Evolutionary conservation across 352 stramenopile genomes (phyloP).

Genomic region (Globisporangium recalcitrans): DNA sequence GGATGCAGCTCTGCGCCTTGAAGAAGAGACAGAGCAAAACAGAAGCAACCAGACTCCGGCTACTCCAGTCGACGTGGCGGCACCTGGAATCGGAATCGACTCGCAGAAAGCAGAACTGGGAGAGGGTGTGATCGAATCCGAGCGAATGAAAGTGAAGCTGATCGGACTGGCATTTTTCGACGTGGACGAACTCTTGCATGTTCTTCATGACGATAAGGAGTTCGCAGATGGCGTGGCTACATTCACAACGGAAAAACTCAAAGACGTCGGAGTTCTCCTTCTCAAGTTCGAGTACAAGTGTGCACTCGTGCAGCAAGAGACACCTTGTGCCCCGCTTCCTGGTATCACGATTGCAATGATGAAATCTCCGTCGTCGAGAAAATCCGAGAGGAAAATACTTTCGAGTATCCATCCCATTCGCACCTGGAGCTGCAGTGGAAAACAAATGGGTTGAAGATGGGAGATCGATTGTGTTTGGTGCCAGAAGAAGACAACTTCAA

Average conservation of each 20-base stretch:
- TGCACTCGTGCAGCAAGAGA: conserved; percentile 25
- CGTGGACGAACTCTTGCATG: conserved; percentile 31
- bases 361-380: not conserved
- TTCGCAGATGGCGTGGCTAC: conserved; percentile 35
- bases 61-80: no score
- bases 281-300: conserved; percentile 52
- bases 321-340: conserved; percentile 6
- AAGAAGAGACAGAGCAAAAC: not conserved
- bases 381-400: conserved; percentile 17
- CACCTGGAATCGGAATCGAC: not conserved
- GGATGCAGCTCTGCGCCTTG: not conserved
- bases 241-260: conserved; percentile 28
- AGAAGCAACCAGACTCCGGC: not conserved
- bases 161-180: conserved; percentile 46
- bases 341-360: conserved; percentile 28
- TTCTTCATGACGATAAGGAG: conserved; percentile 40
- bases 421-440: conserved; percentile 40
- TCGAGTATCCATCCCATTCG: conserved; percentile 37
- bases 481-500: conserved; percentile 38
- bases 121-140: not conserved
- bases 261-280: conserved; percentile 35
- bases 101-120: not conserved
- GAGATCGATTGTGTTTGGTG: conserved; percentile 39
- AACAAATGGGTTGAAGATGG: conserved; percentile 17
- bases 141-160: conserved; percentile 20